These are phyloP conservation scores for Thalassiosira profunda DNA, from an alignment of 108 stramenopile species.

Conservation along the genomic window DNA sequence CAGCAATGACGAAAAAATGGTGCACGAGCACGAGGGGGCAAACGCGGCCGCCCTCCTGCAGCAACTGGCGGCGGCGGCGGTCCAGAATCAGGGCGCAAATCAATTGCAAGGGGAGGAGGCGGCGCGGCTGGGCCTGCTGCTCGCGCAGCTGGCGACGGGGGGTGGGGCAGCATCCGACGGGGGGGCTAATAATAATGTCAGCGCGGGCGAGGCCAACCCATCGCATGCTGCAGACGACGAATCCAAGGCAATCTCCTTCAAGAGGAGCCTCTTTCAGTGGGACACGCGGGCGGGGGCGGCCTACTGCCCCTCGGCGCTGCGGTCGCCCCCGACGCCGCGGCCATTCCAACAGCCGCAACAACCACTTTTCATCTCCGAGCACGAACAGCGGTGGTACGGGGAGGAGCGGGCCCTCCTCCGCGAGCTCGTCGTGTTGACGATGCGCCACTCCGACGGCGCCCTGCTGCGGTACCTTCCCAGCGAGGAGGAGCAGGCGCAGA, in stretches of 20 bases:
- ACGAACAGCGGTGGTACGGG: conserved; percentile 11
- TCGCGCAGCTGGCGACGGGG: conserved; percentile 21
- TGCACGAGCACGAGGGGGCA: background rate
- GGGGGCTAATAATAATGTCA: background rate
- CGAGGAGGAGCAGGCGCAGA: conserved; percentile 13
- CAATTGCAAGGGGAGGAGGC: too few relatives aligned
- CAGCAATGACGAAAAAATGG: background rate
- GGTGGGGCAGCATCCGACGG: too few relatives aligned
- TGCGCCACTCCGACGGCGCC: conserved; percentile 28
- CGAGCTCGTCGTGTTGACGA: conserved; percentile 36
- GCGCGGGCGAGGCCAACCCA: background rate
- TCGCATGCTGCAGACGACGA: too few relatives aligned
- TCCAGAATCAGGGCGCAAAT: too few relatives aligned
- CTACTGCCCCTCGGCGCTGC: too few relatives aligned
- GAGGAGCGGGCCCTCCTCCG: conserved; percentile 30
- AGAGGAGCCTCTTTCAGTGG: too few relatives aligned
- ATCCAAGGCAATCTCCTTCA: too few relatives aligned
- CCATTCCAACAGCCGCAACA: background rate
- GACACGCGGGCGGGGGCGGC: too few relatives aligned
- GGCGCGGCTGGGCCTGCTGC: conserved; percentile 4
- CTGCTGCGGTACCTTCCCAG: conserved; percentile 29
- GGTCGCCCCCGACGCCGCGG: too few relatives aligned
- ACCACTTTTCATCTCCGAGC: background rate
- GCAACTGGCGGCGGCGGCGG: too few relatives aligned
- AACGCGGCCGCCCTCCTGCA: conserved; percentile 1